Evolutionary conservation across 2,329 filamentous ascomycete genomes (phyloP), one percentile per base, ranked within the genome.

Genomic region (Apiospora saccharicola): DNA sequence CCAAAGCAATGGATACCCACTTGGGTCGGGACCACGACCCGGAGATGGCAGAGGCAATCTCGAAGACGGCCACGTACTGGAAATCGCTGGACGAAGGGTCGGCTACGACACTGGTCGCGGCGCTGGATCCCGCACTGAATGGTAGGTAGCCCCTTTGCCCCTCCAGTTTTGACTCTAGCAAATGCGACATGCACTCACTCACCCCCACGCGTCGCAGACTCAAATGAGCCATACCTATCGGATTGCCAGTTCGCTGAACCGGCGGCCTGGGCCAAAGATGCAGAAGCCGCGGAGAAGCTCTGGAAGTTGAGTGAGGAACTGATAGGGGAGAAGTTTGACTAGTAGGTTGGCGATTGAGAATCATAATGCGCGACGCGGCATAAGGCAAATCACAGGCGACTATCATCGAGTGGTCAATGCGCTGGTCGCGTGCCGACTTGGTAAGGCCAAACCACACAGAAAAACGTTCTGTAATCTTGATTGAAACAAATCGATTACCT

Each of bases 271-370:
- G 76, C 78, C 24, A 76, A 75, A 26, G 78, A 83, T 37, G 77
- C 77, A 0, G 77, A 79, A 7, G 72, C 79, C 51, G 82, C 82
- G 14, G 78, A 82, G 69, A 80, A 78, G 37, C 76, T 86, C 8
- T 86, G 84, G 83, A 75, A 77, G 34, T 71, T 86, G 70, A 85
- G 83, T 68, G 85, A 86, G 72, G 77, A 81, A 47, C 72, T 85
- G 57, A 81, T 82, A 5, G 80, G 80, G 1, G 77, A 83, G 70
- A 78, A 80, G 47, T 85, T 85, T 73, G 43, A 73, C 47, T 70
- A 77, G 34, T 41, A 64, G 12, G 71, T 14, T 22, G 34, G 46
- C 10, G 5, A n/a, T 10, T n/a, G 19, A 2, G 5, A 47, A 22
- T n/a, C 16, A 22, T 7, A 7, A 12, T 19, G 53, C 19, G 30